These are phyloP conservation scores for Nemania bipapillata DNA, from an alignment of 2,329 filamentous ascomycete species.

Conservation along the genomic window DNA sequence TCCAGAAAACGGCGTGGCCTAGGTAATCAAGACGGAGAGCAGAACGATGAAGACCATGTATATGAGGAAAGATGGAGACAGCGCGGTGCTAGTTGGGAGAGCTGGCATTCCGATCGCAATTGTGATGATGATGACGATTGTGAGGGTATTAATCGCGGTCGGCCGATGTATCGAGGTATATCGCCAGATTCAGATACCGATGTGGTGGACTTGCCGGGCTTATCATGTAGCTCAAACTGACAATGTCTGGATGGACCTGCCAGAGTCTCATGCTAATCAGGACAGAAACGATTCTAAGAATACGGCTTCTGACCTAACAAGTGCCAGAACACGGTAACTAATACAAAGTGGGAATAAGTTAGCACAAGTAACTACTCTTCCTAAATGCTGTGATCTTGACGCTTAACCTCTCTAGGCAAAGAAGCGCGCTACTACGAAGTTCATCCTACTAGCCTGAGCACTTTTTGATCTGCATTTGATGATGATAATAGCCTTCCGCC, in stretches of 20 bases:
- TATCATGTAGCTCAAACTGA: conserved; percentile 3
- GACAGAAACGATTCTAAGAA: neutral
- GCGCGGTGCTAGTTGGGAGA: neutral
- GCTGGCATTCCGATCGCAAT: neutral
- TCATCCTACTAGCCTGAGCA: no score
- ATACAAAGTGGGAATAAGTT: no score
- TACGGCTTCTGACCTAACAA: neutral
- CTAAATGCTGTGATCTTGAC: no score
- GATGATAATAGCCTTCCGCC: no score
- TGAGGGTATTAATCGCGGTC: neutral
- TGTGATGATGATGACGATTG: neutral
- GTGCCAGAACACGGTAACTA: no score
- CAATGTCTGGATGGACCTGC: neutral
- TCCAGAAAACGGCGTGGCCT: neutral
- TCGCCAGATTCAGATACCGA: conserved; percentile 1
- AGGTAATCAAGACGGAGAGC: conserved; percentile 11
- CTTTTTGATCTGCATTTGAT: no score
- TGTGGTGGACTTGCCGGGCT: conserved; percentile 1
- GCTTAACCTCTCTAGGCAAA: no score
- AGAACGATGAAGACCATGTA: neutral
- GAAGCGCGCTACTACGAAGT: no score
- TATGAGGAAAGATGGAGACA: conserved; percentile 9
- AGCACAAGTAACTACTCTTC: no score
- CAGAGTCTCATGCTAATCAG: neutral
- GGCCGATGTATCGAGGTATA: neutral